Evolutionary conservation across 495 filamentous ascomycete genomes (phyloP), one percentile per base, ranked within the genome.

Genomic region (Lophium mytilinum): DNA sequence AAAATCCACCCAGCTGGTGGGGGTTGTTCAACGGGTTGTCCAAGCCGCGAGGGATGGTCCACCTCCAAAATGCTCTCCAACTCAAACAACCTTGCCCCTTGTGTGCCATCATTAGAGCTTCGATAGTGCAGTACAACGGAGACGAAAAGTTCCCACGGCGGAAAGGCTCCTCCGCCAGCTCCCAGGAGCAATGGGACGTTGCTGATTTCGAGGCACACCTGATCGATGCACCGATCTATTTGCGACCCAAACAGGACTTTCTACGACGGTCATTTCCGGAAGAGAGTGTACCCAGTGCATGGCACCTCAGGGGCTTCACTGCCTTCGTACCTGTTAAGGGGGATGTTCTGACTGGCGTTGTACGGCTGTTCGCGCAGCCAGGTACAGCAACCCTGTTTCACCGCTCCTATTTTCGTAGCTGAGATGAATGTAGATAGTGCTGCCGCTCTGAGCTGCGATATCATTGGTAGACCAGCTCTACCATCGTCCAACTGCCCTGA

Each of bases 361-460:
- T 52, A n/a, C 54, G 60, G 41, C 46, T 58, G n/a, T 57, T 36
- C 24, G 56, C 60, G 41, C 51, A 19, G 21, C 41, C 11, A 58
- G 51, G 60, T 52, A 58, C 46, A 39, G 50, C 30, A 48, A 48
- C 34, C 14, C 21, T 42, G 14, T 9, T 17, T 15, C 33, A 35
- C 43, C 48, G 35, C 19, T 53, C 36, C 9, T 49, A 12, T 51
- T 43, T 15, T 19, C 36, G 37, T 43, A 34, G 40, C 55, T 56
- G 43, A 62, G 52, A 24, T 4, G 21, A 50, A 48, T 30, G 24
- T 54, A 63, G 56, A 37, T n/a, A 58, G 45, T 46, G 37, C 55
- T 39, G 60, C 56, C n/a, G 60, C 60, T 19, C 19, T 63, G 37
- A 58, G 60, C 56, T 63, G 60, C 35, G 52, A 56, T 24, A 46